Percentiles rank a stretch among this genome's conserved stretches.
phyloP scores from a whole-genome alignment of 164 flowering plant genomes.

The Annona cherimola region DNA sequence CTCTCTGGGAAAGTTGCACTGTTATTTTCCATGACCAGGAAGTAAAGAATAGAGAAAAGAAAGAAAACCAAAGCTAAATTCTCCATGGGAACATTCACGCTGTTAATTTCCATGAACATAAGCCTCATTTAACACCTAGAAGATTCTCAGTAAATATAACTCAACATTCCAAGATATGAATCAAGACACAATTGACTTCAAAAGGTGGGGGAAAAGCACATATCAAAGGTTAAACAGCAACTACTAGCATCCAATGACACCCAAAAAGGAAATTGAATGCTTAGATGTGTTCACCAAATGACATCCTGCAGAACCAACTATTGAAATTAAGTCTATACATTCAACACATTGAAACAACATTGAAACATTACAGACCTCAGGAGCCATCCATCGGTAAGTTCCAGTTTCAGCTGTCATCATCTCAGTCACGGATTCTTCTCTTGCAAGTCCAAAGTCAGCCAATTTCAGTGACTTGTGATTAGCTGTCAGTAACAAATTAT shows the following conservation, averaged over 20 bases:
- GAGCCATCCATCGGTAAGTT: conserved; percentile 99
- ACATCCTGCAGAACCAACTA: neutral
- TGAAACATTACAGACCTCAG: conserved; percentile 58
- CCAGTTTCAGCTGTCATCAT: conserved; percentile 99
- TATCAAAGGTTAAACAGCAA: no score
- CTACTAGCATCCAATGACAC: no score
- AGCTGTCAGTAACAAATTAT: conserved; percentile 84
- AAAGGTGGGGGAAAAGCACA: neutral
- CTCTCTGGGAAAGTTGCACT: no score
- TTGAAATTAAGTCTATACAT: neutral
- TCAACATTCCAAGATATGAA: no score
- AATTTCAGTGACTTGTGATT: conserved; percentile 82
- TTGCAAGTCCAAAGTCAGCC: conserved; percentile 97
- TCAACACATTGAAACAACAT: neutral
- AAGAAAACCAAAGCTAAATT: neutral
- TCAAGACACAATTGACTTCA: neutral
- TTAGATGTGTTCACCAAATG: neutral
- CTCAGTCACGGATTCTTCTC: conserved; percentile 91
- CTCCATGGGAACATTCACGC: neutral
- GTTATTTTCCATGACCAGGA: no score
- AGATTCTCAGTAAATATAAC: no score
- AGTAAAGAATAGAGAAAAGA: neutral
- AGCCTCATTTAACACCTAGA: no score
- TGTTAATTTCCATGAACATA: no score
- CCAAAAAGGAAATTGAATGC: no score